A percentile compares a stretch with the other conserved stretches of the same genome.
Evolutionary conservation across 2,329 filamentous ascomycete genomes (phyloP).

Genomic region (Nemania diffusa): DNA sequence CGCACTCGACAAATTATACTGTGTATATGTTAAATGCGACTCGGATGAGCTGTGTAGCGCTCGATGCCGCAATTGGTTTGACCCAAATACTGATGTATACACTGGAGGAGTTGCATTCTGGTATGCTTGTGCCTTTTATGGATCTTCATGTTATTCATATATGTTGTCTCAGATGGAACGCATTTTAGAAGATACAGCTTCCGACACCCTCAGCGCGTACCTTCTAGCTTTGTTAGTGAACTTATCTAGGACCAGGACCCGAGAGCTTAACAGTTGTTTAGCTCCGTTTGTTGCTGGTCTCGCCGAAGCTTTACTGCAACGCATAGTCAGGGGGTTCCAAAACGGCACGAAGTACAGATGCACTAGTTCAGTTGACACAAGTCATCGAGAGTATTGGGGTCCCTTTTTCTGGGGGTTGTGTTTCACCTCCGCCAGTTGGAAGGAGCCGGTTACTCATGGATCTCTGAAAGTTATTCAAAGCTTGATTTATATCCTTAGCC

Average conservation of each 20-base stretch:
- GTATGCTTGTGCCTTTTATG: neutral
- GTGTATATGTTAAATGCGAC: neutral
- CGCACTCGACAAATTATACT: slow-evolving; percentile 13
- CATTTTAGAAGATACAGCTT: neutral
- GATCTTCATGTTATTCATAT: neutral
- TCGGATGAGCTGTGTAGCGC: neutral
- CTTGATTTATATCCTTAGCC: no score
- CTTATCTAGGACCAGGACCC: no score
- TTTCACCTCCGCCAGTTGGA: slow-evolving; percentile 10
- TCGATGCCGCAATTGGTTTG: neutral
- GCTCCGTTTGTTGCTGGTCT: neutral
- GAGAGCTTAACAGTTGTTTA: no score
- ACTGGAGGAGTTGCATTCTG: slow-evolving; percentile 4
- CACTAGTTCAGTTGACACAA: no score
- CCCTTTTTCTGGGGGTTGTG: no score
- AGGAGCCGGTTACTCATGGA: neutral
- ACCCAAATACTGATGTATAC: no score
- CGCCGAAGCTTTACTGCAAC: neutral
- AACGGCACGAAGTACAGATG: no score
- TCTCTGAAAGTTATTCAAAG: neutral
- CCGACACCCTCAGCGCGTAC: neutral
- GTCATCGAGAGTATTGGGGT: no score
- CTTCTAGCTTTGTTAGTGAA: neutral
- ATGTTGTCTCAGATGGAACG: neutral
- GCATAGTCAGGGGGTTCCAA: neutral